Evolutionary conservation across 495 filamentous ascomycete genomes (phyloP).

Genomic region (Tuber microsphaerosporum): DNA sequence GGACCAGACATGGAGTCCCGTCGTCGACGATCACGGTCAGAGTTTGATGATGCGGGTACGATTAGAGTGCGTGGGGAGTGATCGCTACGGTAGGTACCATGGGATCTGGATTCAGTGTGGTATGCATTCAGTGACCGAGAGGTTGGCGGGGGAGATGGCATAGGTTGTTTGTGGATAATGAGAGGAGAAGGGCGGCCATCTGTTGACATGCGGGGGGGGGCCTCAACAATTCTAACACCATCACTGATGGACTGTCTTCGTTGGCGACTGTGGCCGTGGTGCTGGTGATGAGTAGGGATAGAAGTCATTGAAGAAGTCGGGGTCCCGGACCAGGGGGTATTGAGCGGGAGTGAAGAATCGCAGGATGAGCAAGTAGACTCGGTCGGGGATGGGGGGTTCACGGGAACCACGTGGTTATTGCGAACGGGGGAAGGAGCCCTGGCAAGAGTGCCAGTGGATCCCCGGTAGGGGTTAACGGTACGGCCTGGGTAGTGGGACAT

Average conservation of each 20-base stretch:
- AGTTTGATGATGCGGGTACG: slow-evolving; percentile 29
- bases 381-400: slow-evolving; percentile 25
- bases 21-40: slow-evolving; percentile 14
- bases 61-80: slow-evolving; percentile 14
- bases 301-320: slow-evolving; percentile 14
- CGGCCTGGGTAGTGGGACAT: slow-evolving; percentile 28
- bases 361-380: slow-evolving; percentile 35
- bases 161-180: slow-evolving; percentile 12
- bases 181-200: slow-evolving; percentile 20
- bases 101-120: slow-evolving; percentile 9
- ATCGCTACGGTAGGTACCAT: slow-evolving; percentile 5
- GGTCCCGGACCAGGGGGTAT: slow-evolving; percentile 35
- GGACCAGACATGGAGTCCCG: slow-evolving; percentile 20
- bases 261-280: not conserved
- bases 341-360: slow-evolving; percentile 36
- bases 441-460: slow-evolving; percentile 34
- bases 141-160: slow-evolving; percentile 9
- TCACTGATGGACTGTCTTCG: slow-evolving; percentile 8
- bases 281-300: slow-evolving; percentile 5
- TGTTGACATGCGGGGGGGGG: slow-evolving; percentile 26
- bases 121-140: slow-evolving; percentile 15
- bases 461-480: slow-evolving; percentile 27
- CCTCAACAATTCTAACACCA: slow-evolving; percentile 10
- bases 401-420: slow-evolving; percentile 20
- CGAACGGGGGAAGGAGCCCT: slow-evolving; percentile 19